Base-by-base conservation (phyloP, 306 rosid genomes). In the Canavalia ensiformis region DNA sequence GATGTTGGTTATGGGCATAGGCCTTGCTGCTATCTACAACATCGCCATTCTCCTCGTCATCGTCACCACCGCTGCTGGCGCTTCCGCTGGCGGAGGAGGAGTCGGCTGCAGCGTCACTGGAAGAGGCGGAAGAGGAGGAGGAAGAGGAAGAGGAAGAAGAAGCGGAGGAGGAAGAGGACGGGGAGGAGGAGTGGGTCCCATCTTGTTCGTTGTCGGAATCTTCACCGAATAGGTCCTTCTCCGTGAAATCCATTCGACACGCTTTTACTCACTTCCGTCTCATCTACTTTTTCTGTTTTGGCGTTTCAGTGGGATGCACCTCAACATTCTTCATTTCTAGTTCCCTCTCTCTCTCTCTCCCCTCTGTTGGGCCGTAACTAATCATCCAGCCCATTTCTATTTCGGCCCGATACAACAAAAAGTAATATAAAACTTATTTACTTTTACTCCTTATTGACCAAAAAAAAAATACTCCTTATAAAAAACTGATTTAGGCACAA, bases 171-270 rank as follows among this genome's bases (percentile, higher is more conserved):
- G 95, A 88, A 0, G 97, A 91, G 1, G 97, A 85, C 1, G 83
- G 82, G 9, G 95, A 90, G 1, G 95, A 81, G 1, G 97, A 93
- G 79, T 72, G 90, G 84, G 93, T 60, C 79, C 89, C 92, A 57
- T 87, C 93, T 68, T 84, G 62, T 68, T 81, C 85, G 33, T 79
- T 85, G 31, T 85, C 88, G 88, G 89, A 75, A 74, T 86, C 94
- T 68, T 89, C 92, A 75, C 99, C 98, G 90, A 95, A 95, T 33
- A 87, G 87, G 74, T 88, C 90, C 58, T 89, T 95, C 87, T 91
- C 91, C n/a, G 91, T 34, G 68, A 87, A 88, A 88, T 93, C 94
- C 97, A 95, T 84, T 59, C 5, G 5, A 2, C 28, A 68, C 42
- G 58, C 74, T 68, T 47, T 37, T 4, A 37, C 41, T 37, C 41